Conservation (phyloP, 805 yeast species). For the Nakazawaea pomicola region DNA sequence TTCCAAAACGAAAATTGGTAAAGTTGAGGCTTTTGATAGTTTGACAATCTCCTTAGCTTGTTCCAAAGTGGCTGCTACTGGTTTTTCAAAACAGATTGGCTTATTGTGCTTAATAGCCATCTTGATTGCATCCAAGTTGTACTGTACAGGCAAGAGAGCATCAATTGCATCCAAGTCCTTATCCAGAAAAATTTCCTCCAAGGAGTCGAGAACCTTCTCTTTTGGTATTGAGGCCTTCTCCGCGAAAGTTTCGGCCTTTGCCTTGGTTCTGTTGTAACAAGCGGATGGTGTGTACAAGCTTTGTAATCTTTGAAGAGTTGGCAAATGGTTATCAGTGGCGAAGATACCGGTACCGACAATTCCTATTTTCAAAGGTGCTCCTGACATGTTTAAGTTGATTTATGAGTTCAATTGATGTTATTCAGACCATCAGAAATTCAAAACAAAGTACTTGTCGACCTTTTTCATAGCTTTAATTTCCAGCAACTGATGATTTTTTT, state of each 20-base stretch:
- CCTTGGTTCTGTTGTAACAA: slow-evolving; percentile 76
- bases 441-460: too few relatives aligned
- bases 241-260: slow-evolving; percentile 83
- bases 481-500: too few relatives aligned
- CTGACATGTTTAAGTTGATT: background rate
- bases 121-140: slow-evolving; percentile 62
- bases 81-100: slow-evolving; percentile 84
- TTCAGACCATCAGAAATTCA: too few relatives aligned
- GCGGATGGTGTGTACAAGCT: slow-evolving; percentile 54
- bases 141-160: slow-evolving; percentile 85
- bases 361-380: slow-evolving; percentile 10
- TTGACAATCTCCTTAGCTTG: slow-evolving; percentile 80
- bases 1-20: slow-evolving; percentile 61
- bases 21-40: slow-evolving; percentile 49
- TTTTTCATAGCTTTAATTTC: too few relatives aligned
- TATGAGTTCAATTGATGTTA: background rate
- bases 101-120: slow-evolving; percentile 69
- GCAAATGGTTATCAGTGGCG: slow-evolving; percentile 80
- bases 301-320: slow-evolving; percentile 52
- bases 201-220: slow-evolving; percentile 48
- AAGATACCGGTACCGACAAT: slow-evolving; percentile 42
- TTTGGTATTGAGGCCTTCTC: slow-evolving; percentile 46
- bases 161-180: slow-evolving; percentile 73
- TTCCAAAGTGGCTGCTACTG: slow-evolving; percentile 78
- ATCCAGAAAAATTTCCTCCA: slow-evolving; percentile 65